These are phyloP conservation scores for Rhipidocladum racemiflorum DNA, from an alignment of 176 grass and related monocot genomes.

Conservation along the genomic window DNA sequence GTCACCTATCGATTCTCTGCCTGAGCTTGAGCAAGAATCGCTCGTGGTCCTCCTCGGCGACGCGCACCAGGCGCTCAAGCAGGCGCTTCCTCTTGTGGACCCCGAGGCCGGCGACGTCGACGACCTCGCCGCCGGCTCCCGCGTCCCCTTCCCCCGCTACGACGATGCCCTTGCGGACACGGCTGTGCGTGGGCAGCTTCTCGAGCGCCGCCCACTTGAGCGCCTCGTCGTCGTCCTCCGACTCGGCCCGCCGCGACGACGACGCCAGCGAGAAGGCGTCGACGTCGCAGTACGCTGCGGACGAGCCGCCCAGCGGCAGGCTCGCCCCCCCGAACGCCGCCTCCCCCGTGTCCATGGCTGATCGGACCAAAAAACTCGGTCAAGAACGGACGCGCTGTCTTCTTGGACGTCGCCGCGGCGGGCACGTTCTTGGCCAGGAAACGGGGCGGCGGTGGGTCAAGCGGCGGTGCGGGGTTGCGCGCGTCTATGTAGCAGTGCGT, in stretches of 20 bases:
- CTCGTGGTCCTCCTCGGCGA: constrained; percentile 65
- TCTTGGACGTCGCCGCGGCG: background rate
- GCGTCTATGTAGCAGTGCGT: background rate
- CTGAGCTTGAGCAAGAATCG: constrained; percentile 57
- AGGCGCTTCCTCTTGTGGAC: constrained; percentile 38
- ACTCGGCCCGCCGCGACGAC: background rate
- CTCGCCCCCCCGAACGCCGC: constrained; percentile 45
- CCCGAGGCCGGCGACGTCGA: constrained; percentile 44
- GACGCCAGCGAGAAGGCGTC: constrained; percentile 48
- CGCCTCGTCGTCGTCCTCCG: constrained; percentile 58
- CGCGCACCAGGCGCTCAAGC: constrained; percentile 51
- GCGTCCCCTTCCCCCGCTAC: background rate
- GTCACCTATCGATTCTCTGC: constrained; percentile 43
- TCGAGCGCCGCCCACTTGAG: constrained; percentile 63
- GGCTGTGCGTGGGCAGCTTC: constrained; percentile 55
- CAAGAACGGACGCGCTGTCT: background rate
- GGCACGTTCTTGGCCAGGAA: background rate
- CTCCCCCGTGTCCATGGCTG: constrained; percentile 20
- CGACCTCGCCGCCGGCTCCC: constrained; percentile 1
- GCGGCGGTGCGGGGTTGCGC: background rate
- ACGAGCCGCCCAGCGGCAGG: constrained; percentile 25
- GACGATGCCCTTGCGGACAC: constrained; percentile 47
- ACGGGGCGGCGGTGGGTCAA: background rate
- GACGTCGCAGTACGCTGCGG: constrained; percentile 1
- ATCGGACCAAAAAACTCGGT: too few species aligned